Evolutionary conservation across 1,284 basidiomycete genomes (phyloP), one percentile per base, ranked within the genome.

Genomic region (Boletus subluridellus): DNA sequence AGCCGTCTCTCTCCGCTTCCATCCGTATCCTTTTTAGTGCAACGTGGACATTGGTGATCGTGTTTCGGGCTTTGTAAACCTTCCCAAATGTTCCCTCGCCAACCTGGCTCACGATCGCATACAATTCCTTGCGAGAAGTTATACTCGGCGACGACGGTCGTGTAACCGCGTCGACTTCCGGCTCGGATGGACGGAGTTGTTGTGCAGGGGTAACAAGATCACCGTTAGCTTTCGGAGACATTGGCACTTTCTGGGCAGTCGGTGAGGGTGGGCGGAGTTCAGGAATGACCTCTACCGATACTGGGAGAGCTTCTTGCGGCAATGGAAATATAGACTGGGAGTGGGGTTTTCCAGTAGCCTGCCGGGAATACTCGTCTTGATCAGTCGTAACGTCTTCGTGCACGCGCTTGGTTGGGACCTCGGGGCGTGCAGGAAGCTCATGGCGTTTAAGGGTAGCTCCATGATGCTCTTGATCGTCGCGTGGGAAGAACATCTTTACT

Each of bases 31-130:
- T 86, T 78, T 99, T 99, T 60, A 99, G 78, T 5, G 97, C 97
- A 32, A 98, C 95, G 59, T 90, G 79, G 4, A 82, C 74, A 26
- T 87, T 89, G 15, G 85, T 90, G 39, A 87, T 78, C 12, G 84
- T 86, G 64, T 95, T 95, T 53, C 86, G 84, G 1, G 97, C 97
- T 75, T 99, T 99, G 81, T 98, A 99, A 0, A 99, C 97, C 73
- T 99, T 98, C 17, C 97, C 97, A 71, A 99, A 99, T 2, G 97
- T 99, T 3, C 97, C 97, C 73, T 99, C 96, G 17, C 97, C 97
- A 38, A 99, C 97, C 70, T 98, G 95, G 53, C 85, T 90, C 39
- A 99, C 80, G 56, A 95, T 92, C 54, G 86, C 84, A 74, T 99
- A 99, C 14, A 95, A 68, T 57, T 90, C 87, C 59, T 81, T 81